Conservation (phyloP, 2,329 filamentous ascomycete genomes). For the Epichloe sylvatica region DNA sequence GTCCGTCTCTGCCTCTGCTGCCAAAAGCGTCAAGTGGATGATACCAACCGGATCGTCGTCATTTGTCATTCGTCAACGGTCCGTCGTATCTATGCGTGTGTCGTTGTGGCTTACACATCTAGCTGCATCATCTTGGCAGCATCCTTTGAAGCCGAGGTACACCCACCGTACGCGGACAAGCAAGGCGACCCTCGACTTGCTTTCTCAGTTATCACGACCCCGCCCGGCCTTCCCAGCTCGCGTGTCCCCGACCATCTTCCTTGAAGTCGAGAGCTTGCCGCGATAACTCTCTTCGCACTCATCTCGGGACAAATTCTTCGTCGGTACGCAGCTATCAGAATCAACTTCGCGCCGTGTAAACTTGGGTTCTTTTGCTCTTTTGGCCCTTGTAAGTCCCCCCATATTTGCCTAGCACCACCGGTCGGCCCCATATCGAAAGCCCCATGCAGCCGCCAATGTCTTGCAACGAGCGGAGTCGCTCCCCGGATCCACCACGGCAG, state of each 20-base stretch:
- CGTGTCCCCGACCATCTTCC: background rate
- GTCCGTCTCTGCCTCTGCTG: background rate
- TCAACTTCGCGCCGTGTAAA: background rate
- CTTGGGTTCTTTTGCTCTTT: background rate
- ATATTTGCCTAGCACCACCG: background rate
- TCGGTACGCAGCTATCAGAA: background rate
- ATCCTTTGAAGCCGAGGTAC: too few species aligned
- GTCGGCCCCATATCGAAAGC: constrained; percentile 1
- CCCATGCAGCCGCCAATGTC: constrained; percentile 6
- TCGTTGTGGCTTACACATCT: background rate
- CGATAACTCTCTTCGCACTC: background rate
- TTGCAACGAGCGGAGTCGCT: constrained; percentile 7
- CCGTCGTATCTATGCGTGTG: background rate
- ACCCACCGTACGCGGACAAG: background rate
- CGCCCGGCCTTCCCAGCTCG: constrained; percentile 3
- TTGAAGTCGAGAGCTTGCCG: background rate
- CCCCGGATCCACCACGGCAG: constrained; percentile 5
- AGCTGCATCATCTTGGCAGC: too few species aligned
- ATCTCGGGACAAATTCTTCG: background rate
- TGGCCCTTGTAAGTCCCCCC: constrained; percentile 3
- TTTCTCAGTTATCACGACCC: background rate
- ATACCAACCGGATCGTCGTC: background rate
- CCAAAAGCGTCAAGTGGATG: background rate
- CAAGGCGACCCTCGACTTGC: background rate
- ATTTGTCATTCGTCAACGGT: background rate